Base-by-base conservation (phyloP, 1,284 basidiomycete species). In the Mycena sp. region DNA sequence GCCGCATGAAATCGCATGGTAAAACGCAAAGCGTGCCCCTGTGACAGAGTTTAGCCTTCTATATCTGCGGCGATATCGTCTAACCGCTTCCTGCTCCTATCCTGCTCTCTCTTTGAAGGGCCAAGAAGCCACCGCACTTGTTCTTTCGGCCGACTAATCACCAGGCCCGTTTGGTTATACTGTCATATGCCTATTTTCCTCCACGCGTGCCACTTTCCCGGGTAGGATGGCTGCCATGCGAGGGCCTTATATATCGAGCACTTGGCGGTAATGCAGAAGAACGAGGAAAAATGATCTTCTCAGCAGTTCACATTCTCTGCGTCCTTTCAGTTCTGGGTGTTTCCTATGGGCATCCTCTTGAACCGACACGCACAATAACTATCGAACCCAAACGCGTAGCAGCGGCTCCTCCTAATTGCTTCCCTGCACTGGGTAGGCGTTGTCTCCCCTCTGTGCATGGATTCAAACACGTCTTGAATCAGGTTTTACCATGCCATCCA, bases 401-500 rank as follows among this genome's bases (percentile, higher is more conserved):
- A 4, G 69, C 58, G 12, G 58, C 71, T 35, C 71, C 74, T 6
- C 71, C 74, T 1, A 76, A 77, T 49, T 83, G 81, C 58, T 83
- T 83, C 68, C 81, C 81, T 26, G 77, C 79, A 6, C 58, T 81
- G 16, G 65, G 65, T 67, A 23, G 19, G 21, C n/a, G 17, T 28
- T n/a, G n/a, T n/a, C n/a, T n/a, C n/a, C n/a, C n/a, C n/a, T n/a
- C n/a, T n/a, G n/a, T n/a, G n/a, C n/a, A 50, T 28, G 17, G 21
- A 43, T 7, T 28, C 16, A 17, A 28, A 11, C 5, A 23, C 6
- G 14, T 38, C 17, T 85, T 82, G 68, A 83, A n/a, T 53, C 82
- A 40, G 81, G 80, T 1, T 92, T 91, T 70, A 72, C 71, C 17
- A 88, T 85, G 83, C 90, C 90, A 2, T 71, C 74, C 0, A 59